Conservation (phyloP, 169 alveolate species). For the Plasmodium fragile region DNA sequence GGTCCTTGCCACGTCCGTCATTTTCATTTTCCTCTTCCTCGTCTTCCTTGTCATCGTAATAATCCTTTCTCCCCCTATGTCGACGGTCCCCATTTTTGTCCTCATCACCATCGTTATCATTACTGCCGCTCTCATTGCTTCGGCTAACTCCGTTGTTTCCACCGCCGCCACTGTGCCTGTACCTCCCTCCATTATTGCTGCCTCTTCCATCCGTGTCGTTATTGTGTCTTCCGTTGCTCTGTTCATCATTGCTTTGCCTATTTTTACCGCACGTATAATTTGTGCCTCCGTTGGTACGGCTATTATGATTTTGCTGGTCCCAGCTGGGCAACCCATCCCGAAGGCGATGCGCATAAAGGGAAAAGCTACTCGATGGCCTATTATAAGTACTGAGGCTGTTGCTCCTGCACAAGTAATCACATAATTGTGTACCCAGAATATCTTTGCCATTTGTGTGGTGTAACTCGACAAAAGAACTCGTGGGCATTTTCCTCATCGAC, state of each 20-base stretch:
- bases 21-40: neutral
- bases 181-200: neutral
- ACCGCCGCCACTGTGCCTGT: neutral
- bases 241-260: neutral
- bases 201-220: neutral
- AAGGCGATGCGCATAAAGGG: neutral
- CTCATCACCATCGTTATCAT: constrained; percentile 1
- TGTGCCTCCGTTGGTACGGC: neutral
- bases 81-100: neutral
- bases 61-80: neutral
- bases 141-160: neutral
- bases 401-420: neutral
- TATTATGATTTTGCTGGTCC: neutral
- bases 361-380: neutral
- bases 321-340: neutral
- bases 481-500: neutral
- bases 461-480: neutral
- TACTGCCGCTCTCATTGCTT: neutral
- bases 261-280: neutral
- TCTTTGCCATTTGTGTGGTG: neutral
- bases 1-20: neutral
- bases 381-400: neutral
- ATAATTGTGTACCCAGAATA: neutral
- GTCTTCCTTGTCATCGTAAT: neutral
- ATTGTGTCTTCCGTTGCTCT: neutral